phyloP scores from a whole-genome alignment of 805 yeast species.

The Lachancea mirantina region DNA sequence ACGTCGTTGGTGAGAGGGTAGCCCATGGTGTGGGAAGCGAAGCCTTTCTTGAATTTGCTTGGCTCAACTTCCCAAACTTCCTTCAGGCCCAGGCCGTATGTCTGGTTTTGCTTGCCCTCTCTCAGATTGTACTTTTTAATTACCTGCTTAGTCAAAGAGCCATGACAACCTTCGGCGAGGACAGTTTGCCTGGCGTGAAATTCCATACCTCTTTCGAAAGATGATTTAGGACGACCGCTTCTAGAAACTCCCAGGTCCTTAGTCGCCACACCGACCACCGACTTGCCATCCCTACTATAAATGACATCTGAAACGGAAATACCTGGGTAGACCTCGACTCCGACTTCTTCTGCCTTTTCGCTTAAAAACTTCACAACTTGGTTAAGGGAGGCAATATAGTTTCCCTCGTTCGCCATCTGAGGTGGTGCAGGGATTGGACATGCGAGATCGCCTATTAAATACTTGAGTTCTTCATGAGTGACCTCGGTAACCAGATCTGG shows the following conservation, averaged over 20 bases:
- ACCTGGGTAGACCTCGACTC: slow-evolving; percentile 90
- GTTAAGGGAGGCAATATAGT: slow-evolving; percentile 77
- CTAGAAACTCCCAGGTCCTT: slow-evolving; percentile 83
- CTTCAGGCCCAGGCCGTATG: slow-evolving; percentile 92
- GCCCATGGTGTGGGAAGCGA: slow-evolving; percentile 82
- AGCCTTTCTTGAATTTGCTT: slow-evolving; percentile 72
- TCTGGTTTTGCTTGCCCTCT: slow-evolving; percentile 60
- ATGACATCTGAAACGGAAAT: slow-evolving; percentile 78
- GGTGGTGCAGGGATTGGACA: slow-evolving; percentile 89
- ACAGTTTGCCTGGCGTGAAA: slow-evolving; percentile 86
- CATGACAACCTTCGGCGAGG: slow-evolving; percentile 98
- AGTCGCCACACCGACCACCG: slow-evolving; percentile 85
- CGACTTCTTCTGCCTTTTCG: slow-evolving; percentile 86
- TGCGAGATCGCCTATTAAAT: slow-evolving; percentile 51
- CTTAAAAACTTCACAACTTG: slow-evolving; percentile 75
- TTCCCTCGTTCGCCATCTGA: slow-evolving; percentile 74
- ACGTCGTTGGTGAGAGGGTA: slow-evolving; percentile 67
- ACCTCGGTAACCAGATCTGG: slow-evolving; percentile 69
- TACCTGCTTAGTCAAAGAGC: slow-evolving; percentile 76
- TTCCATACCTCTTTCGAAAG: slow-evolving; percentile 96
- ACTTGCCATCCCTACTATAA: slow-evolving; percentile 46
- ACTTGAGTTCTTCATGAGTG: slow-evolving; percentile 65
- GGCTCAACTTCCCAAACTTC: slow-evolving; percentile 96
- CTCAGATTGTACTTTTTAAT: slow-evolving; percentile 65
- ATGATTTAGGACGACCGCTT: slow-evolving; percentile 66